Evolutionary conservation across 2,329 filamentous ascomycete species (phyloP), one percentile per base, ranked within the genome.

Genomic region (Colletotrichum shisoi): DNA sequence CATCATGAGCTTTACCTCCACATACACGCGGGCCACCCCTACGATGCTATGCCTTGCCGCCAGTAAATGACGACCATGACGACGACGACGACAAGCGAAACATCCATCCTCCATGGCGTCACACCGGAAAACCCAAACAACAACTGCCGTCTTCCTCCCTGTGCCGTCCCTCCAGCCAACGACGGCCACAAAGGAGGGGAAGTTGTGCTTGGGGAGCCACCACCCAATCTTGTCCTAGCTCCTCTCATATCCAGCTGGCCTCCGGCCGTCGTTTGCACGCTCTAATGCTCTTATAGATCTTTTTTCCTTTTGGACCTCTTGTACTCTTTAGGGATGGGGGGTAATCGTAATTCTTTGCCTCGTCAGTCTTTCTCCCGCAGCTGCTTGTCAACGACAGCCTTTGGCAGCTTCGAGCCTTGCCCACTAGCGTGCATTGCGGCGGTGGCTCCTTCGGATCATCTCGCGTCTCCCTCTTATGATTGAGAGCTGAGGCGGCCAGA

Each of bases 261-360:
- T 67, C 54, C 61, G 51, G 54, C 66, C 63, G 65, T 68, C 66
- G 66, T 68, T 67, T 68, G 66, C 66, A 68, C 66, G 66, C 57
- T 68, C 66, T 68, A 68, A 61, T 66, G 62, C 66, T 68, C 66
- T 68, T 68, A 27, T 65, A 66, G 66, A 67, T 68, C 45, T 67
- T 66, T 56, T 61, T 45, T 44, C 58, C 57, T 61, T 67, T 67
- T 54, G 62, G 45, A 60, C 56, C 57, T 67, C 66, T 68, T 61
- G 42, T 62, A 62, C 57, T 68, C 66, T 68, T 65, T 68, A 46
- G 40, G 62, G 56, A 48, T 56, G 45, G 62, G 27, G 56, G 62
- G 56, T 68, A 62, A 57, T 67, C 66, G 66, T 68, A 66, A 68
- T 45, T 68, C 66, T 66, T 68, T 67, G 62, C 66, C 57, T 68